phyloP scores from a whole-genome alignment of 2,329 filamentous ascomycete genomes.

The Macrophomina phaseolina region DNA sequence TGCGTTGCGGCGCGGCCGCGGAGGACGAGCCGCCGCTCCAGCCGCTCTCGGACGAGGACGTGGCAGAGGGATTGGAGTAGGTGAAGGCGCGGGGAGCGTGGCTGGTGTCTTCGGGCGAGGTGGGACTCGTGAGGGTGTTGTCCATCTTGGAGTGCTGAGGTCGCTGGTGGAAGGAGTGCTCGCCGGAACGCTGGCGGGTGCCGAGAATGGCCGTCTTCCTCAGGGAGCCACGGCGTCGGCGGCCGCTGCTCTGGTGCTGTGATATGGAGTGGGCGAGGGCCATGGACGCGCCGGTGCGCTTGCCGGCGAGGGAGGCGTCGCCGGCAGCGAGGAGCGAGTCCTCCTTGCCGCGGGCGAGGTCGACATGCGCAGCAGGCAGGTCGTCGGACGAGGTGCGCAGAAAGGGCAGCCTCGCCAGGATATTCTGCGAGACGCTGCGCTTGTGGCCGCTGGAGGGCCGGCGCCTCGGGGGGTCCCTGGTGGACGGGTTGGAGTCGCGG shows the following conservation, averaged over 20 bases:
- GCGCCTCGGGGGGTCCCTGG: not conserved
- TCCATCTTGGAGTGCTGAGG: conserved; percentile 27
- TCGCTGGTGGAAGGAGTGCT: conserved; percentile 19
- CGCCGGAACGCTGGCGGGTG: conserved; percentile 49
- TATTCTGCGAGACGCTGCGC: conserved; percentile 65
- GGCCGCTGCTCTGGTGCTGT: conserved; percentile 51
- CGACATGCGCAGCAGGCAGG: conserved; percentile 24
- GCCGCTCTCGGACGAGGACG: conserved; percentile 43
- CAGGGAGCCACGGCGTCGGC: conserved; percentile 81
- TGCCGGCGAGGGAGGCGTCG: conserved; percentile 1
- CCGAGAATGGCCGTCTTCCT: conserved; percentile 86
- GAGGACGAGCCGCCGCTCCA: conserved; percentile 31
- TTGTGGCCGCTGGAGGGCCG: conserved; percentile 45
- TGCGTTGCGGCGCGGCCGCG: conserved; percentile 24
- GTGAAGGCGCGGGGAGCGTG: conserved; percentile 39
- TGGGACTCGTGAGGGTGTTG: conserved; percentile 24
- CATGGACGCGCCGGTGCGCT: conserved; percentile 44
- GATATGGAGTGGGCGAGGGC: conserved; percentile 45
- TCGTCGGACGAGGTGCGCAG: conserved; percentile 58
- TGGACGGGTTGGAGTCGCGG: not conserved
- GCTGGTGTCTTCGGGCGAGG: conserved; percentile 29
- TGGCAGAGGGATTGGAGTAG: conserved; percentile 44
- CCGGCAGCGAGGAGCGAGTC: conserved; percentile 4
- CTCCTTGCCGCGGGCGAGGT: conserved; percentile 28
- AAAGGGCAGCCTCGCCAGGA: conserved; percentile 74